Evolutionary conservation across 768 basidiomycete genomes (phyloP), one percentile per base, ranked within the genome.

Genomic region (Clathrus columnatus): DNA sequence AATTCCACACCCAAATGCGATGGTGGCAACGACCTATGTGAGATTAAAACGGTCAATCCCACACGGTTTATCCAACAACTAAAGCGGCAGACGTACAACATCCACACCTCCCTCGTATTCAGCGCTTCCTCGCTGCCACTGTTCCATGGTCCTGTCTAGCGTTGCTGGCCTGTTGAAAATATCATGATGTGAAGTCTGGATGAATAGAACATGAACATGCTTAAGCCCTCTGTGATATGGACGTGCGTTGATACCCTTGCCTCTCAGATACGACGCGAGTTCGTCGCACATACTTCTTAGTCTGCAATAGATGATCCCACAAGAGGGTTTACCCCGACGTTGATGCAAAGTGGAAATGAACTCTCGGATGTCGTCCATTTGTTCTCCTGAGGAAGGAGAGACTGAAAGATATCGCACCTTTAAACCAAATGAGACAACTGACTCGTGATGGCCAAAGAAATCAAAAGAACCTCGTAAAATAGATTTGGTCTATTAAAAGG

Each of bases 1-100:
- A 45, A 92, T 91, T 1, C 89, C 89, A 70, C 91, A 82, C 1
- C 90, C 90, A 61, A 91, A 92, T 4, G 89, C 89, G 49, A 91
- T 79, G 0, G 87, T 88, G 8, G 86, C 86, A 23, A 86, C 82
- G 43, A 87, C 83, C 84, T 86, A 42, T 6, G 29, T 42, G 44
- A 49, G 41, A 20, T 50, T 20, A 46, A 17, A 21, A 43, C 8
- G 18, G n/a, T n/a, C n/a, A n/a, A n/a, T n/a, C n/a, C n/a, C n/a
- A 28, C 24, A 44, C 42, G 29, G n/a, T n/a, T n/a, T 44, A 46
- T n/a, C 23, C 18, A 17, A 42, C 20, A 28, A 8, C 1, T 14
- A 2, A 11, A 46, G 51, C 7, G n/a, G n/a, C n/a, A 7, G 2
- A 66, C 83, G 57, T 59, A 85, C 85, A 21, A 89, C 75, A 54